Base-by-base conservation (phyloP, 2,329 filamentous ascomycete species). In the Fusarium coicis region DNA sequence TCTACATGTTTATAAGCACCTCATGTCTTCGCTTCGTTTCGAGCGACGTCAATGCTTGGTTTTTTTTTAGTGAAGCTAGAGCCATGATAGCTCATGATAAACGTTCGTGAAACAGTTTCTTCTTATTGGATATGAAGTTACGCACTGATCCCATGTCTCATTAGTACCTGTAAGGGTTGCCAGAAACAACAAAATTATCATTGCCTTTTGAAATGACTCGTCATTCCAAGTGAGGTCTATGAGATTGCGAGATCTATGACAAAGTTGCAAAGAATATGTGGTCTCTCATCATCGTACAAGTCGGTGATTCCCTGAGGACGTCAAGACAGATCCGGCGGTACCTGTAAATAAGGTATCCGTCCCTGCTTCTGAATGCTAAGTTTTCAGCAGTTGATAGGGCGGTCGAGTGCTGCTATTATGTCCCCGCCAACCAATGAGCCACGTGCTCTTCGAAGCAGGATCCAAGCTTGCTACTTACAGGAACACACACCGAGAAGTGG, bases 371-470 rank as follows among this genome's bases (percentile, higher is more conserved):
- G 54, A 49, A 46, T 50, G 34, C 32, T 37, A 28, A 28, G 50
- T 57, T 49, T 57, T 57, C 30, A 28, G 19, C 19, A 34, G 26
- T 57, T 36, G 30, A 49, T n/a, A 50, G 42, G 81, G 79, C 65
- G 37, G 49, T 44, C 44, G 56, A 12, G 65, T 18, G 34, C 42
- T 49, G 49, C 19, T 43, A 36, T 44, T 65, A 18, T 47, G 55
- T 50, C 76, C n/a, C n/a, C n/a, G n/a, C n/a, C 75, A 80, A 80
- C 79, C 76, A 81, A 72, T 74, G 57, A 68, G 68, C 76, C 80
- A 81, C 81, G 80, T 82, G 80, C 78, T 52, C 50, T 23, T 43
- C 23, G 49, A 66, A 53, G 26, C 44, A 69, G 56, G 52, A 37
- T 56, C 66, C 63, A 60, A 66, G 67, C 58, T 63, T 64, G 47